These are phyloP conservation scores for Suhomyces chickasaworum DNA, from an alignment of 1,139 yeast species.

Conservation along the genomic window DNA sequence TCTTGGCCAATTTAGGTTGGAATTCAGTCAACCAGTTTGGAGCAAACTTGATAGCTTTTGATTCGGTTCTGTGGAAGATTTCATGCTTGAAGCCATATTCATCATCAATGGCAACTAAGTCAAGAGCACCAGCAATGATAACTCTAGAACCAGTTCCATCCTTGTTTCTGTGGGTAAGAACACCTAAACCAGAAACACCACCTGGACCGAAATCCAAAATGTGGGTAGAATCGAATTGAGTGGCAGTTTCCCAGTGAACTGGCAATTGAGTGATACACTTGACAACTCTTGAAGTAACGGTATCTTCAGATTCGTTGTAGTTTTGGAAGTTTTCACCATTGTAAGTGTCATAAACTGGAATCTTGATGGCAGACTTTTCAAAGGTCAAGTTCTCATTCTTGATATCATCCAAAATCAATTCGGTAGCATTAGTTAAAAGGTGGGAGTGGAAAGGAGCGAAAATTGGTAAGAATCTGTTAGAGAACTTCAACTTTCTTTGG, in stretches of 20 bases:
- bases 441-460: conserved; percentile 97
- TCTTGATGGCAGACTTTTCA: conserved; percentile 55
- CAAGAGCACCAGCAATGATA: conserved; percentile 90
- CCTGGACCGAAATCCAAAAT: conserved; percentile 98
- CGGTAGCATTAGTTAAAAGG: conserved; percentile 72
- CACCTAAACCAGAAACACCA: conserved; percentile 95
- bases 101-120: conserved; percentile 59
- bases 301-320: conserved; percentile 35
- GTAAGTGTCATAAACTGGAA: conserved; percentile 92
- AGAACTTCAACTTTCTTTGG: conserved; percentile 89
- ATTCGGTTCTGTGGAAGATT: conserved; percentile 68
- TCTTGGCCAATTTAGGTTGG: conserved; percentile 82
- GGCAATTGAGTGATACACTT: conserved; percentile 85
- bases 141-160: conserved; percentile 98
- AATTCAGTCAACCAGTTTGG: conserved; percentile 89
- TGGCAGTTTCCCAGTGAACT: conserved; percentile 93
- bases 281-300: conserved; percentile 63
- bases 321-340: conserved; percentile 78
- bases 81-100: conserved; percentile 97
- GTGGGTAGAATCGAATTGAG: conserved; percentile 79
- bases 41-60: conserved; percentile 70
- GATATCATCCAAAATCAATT: conserved; percentile 66
- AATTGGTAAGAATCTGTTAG: conserved; percentile 93
- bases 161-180: conserved; percentile 92
- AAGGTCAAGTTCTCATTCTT: conserved; percentile 53